These are phyloP conservation scores for Pyrus hybrid DNA, from an alignment of 331 rosid genomes.

Conservation along the genomic window DNA sequence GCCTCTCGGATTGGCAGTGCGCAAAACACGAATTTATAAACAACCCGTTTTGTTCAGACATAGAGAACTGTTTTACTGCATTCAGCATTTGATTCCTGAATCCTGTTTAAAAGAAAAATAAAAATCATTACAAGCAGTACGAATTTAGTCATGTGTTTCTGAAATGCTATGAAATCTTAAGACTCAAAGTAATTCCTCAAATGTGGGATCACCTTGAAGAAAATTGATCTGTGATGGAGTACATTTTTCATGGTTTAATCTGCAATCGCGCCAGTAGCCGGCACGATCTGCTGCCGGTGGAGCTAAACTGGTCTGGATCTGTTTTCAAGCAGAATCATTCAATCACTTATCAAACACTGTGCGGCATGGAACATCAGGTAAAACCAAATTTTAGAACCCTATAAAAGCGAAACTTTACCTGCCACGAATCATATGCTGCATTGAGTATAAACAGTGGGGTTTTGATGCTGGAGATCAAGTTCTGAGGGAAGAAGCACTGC, in stretches of 20 bases:
- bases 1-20: conserved; percentile 94
- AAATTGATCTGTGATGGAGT: conserved; percentile 52
- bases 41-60: conserved; percentile 51
- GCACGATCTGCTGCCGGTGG: conserved; percentile 86
- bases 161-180: background rate
- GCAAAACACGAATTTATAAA: conserved; percentile 87
- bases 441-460: conserved; percentile 86
- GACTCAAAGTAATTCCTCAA: background rate
- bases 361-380: background rate
- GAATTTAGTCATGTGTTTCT: background rate
- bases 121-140: background rate
- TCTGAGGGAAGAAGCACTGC: conserved; percentile 97
- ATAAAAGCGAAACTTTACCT: conserved; percentile 38
- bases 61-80: conserved; percentile 40
- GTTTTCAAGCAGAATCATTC: conserved; percentile 15
- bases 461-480: conserved; percentile 47
- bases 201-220: conserved; percentile 54
- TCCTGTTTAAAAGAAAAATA: conserved; percentile 31
- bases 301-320: conserved; percentile 87
- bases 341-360: background rate
- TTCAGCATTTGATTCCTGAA: conserved; percentile 83
- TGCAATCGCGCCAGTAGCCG: conserved; percentile 81
- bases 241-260: conserved; percentile 74
- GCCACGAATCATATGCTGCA: conserved; percentile 94
- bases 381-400: background rate